Evolutionary conservation across 208 protist genomes (phyloP), one percentile per base, ranked within the genome.

Genomic region (Trypanosoma mega): DNA sequence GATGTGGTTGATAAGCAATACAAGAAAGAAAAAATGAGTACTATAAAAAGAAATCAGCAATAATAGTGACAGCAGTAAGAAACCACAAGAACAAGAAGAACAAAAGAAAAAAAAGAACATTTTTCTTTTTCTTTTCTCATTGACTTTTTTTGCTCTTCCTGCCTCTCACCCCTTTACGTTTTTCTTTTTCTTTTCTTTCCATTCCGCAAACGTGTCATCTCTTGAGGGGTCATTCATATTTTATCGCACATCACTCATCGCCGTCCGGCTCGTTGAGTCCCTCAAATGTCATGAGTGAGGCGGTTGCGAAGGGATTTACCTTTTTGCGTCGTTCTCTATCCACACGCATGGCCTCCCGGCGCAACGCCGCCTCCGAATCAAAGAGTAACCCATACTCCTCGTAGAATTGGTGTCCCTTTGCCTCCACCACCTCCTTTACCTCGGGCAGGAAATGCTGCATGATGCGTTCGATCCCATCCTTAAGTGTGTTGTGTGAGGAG

Each of bases 361-460:
- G 89, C 18, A 96, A 68, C 23, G 80, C 82, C 46, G 81, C 66
- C 70, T 96, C 90, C 9, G 82, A 90, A 46, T 85, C 66, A 64
- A 93, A 91, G 6, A 92, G 51, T 0, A 96, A 72, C 7, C 66
- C 84, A 65, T 91, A 90, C 44, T 92, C 76, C 51, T 90, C 76
- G 68, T 95, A 92, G 56, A 95, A 91, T 43, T 82, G 57, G 46
- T 92, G 82, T 4, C 69, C 81, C 49, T 86, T 90, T 8, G 71
- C 79, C 63, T 90, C 85, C 1, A 88, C 46, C 23, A 93, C 87
- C 52, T 85, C 82, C 18, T 53, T 85, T 45, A 97, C 93, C 70
- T 97, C 91, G 0, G 91, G 90, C 63, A 97, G 47, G 51, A 94
- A 97, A 78, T 97, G 93, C 71, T 87, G 82, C 77, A 97, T 82